Percentiles rank a stretch among this genome's conserved stretches.
phyloP scores from a whole-genome alignment of 371 early-diverging fungal genomes.

The Coelomomyces lativittatus region DNA sequence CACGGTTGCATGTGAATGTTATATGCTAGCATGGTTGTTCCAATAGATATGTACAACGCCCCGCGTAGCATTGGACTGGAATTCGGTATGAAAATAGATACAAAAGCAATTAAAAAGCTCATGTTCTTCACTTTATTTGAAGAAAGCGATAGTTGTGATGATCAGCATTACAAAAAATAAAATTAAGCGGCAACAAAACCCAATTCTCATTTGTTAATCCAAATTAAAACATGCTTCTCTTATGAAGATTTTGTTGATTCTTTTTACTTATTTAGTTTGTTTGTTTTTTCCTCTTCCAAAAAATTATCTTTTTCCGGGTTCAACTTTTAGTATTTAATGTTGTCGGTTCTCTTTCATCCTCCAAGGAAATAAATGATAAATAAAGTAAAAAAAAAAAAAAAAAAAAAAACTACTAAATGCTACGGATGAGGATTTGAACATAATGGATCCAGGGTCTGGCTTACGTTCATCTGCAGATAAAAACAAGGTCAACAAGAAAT shows the following conservation, averaged over 20 bases:
- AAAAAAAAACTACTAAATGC: constrained; percentile 1
- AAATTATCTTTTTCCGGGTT: too few species aligned
- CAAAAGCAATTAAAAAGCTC: neutral
- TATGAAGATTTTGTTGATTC: too few species aligned
- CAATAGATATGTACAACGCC: neutral
- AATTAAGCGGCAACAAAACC: too few species aligned
- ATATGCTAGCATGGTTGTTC: constrained; percentile 1
- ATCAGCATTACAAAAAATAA: too few species aligned
- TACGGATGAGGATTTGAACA: neutral
- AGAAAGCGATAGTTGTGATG: neutral
- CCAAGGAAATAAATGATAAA: too few species aligned
- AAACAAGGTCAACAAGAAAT: neutral
- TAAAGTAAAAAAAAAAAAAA: neutral
- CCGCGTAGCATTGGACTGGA: neutral
- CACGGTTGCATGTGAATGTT: constrained; percentile 1
- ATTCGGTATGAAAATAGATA: neutral
- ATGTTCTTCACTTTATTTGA: constrained; percentile 1
- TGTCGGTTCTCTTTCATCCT: too few species aligned
- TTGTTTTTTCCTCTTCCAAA: too few species aligned
- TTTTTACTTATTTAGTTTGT: too few species aligned
- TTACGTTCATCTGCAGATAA: neutral
- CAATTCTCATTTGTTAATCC: too few species aligned
- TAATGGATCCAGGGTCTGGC: neutral
- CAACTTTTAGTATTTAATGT: too few species aligned
- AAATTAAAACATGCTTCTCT: too few species aligned